Evolutionary conservation across 2,329 filamentous ascomycete species (phyloP).

Genomic region (Botryotinia globosa): DNA sequence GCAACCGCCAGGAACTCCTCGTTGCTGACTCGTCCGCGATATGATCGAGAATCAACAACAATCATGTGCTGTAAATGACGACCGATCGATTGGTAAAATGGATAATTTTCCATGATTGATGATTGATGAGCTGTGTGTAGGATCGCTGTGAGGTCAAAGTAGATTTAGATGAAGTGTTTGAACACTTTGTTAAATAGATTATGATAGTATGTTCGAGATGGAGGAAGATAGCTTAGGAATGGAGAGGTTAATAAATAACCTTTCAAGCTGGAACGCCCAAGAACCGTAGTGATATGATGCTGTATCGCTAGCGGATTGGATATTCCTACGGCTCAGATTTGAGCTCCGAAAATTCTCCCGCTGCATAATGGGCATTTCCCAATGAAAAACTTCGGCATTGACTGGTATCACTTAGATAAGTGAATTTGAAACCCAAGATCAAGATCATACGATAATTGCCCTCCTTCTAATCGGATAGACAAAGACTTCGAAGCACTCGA

Average conservation of each 20-base stretch:
- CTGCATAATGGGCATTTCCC: accelerated
- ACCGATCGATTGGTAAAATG: not conserved
- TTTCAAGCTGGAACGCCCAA: not conserved
- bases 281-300: accelerated
- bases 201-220: not conserved
- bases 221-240: too few species aligned
- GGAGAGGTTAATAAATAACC: not conserved
- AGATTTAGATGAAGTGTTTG: not conserved
- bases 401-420: not conserved
- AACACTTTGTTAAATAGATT: not conserved
- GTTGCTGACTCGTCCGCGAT: not conserved
- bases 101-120: not conserved
- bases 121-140: not conserved
- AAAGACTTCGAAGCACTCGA: not conserved
- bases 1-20: not conserved
- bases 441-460: not conserved
- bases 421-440: not conserved
- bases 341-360: not conserved
- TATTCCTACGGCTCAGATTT: not conserved
- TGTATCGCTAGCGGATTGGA: not conserved
- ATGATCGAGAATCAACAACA: not conserved
- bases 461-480: not conserved
- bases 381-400: accelerated
- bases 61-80: not conserved
- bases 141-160: not conserved